Percentiles rank a stretch among this genome's conserved stretches.
Evolutionary conservation across 495 filamentous ascomycete species (phyloP).

Genomic region (Pseudotulostoma volvatum): DNA sequence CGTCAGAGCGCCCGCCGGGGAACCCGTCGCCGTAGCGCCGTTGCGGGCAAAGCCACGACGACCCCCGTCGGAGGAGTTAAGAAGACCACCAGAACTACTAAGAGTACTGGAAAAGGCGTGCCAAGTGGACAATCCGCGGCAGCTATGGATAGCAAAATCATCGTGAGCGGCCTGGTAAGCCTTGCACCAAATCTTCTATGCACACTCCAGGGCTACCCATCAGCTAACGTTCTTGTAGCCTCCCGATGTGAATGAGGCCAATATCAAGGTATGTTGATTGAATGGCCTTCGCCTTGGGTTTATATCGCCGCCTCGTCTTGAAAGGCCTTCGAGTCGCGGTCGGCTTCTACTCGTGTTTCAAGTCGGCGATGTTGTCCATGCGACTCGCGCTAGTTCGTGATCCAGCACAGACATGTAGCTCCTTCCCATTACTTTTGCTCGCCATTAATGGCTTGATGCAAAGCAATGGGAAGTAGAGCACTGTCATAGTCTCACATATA

Average conservation of each 20-base stretch:
- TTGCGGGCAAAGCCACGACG: constrained; percentile 33
- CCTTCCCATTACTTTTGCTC: constrained; percentile 24
- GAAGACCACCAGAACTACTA: constrained; percentile 54
- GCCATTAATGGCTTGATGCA: constrained; percentile 15
- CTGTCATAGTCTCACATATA: constrained; percentile 25
- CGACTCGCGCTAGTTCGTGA: constrained; percentile 14
- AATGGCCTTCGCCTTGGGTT: constrained; percentile 40
- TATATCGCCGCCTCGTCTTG: constrained; percentile 35
- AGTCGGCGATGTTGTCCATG: constrained; percentile 14
- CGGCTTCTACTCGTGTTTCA: constrained; percentile 21
- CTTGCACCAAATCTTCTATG: constrained; percentile 1
- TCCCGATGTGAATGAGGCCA: constrained; percentile 78
- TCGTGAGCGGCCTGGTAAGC: constrained; percentile 93
- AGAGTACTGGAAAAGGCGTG: constrained; percentile 42
- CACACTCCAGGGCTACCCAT: background rate
- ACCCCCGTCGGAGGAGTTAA: constrained; percentile 75
- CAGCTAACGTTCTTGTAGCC: constrained; percentile 51
- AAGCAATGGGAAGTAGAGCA: constrained; percentile 31
- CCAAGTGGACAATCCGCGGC: constrained; percentile 43
- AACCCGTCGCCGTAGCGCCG: constrained; percentile 33
- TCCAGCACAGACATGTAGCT: constrained; percentile 21
- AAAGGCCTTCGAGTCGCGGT: constrained; percentile 28
- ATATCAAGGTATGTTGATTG: constrained; percentile 99
- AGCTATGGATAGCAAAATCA: constrained; percentile 74
- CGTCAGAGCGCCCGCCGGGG: constrained; percentile 40